Conservation (phyloP, 2,329 filamentous ascomycete species). For the Apiospora kogelbergensis region DNA sequence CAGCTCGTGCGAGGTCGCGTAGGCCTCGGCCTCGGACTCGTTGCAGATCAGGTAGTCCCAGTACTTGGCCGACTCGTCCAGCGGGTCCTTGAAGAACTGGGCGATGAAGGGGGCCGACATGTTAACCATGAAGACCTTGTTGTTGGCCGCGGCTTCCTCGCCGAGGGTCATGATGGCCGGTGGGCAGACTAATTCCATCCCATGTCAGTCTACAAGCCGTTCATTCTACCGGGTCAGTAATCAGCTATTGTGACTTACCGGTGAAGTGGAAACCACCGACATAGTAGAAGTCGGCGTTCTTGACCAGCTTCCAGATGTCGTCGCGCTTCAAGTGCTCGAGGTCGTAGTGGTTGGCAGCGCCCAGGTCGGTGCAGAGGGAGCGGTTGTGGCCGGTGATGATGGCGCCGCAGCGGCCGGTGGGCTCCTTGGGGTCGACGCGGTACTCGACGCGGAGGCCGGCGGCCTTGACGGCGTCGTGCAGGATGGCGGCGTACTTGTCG, state of each 20-base stretch:
- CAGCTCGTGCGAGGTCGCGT: slow-evolving; percentile 78
- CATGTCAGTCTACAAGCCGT: too few relatives aligned
- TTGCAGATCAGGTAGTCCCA: slow-evolving; percentile 97
- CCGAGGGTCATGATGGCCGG: slow-evolving; percentile 86
- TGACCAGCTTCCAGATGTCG: slow-evolving; percentile 87
- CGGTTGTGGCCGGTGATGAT: slow-evolving; percentile 97
- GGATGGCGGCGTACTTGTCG: slow-evolving; percentile 91
- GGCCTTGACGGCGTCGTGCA: slow-evolving; percentile 81
- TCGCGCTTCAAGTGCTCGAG: slow-evolving; percentile 88
- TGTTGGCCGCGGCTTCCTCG: slow-evolving; percentile 81
- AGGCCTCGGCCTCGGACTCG: slow-evolving; percentile 89
- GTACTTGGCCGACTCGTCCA: slow-evolving; percentile 84
- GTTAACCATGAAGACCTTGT: slow-evolving; percentile 92
- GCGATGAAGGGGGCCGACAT: slow-evolving; percentile 94
- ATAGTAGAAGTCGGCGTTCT: slow-evolving; percentile 87
- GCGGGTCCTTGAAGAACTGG: slow-evolving; percentile 95
- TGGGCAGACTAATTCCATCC: slow-evolving; percentile 65
- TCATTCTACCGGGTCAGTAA: too few relatives aligned
- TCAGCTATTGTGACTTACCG: slow-evolving; percentile 34
- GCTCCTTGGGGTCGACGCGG: slow-evolving; percentile 78
- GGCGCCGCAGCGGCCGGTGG: slow-evolving; percentile 92
- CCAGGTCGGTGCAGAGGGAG: slow-evolving; percentile 91
- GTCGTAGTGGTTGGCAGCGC: slow-evolving; percentile 96
- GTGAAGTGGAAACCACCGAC: slow-evolving; percentile 98
- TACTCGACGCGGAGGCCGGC: slow-evolving; percentile 94